A percentile compares a stretch with the other conserved stretches of the same genome.
Conservation (phyloP, 805 yeast species). For the Candida schatavii region DNA sequence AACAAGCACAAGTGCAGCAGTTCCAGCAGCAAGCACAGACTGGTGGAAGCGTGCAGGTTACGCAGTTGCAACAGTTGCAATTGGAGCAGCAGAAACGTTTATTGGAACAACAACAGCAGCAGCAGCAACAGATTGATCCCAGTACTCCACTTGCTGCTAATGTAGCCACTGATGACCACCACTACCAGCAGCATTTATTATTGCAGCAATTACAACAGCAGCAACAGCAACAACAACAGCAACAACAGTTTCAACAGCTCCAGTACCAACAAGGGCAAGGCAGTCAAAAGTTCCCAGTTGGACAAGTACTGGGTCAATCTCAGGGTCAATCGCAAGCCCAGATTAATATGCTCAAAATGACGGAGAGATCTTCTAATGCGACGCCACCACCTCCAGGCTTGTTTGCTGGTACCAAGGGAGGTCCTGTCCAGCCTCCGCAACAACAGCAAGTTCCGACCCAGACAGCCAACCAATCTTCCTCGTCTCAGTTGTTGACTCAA, state of each 20-base stretch:
- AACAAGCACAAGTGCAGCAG: slow-evolving; percentile 19
- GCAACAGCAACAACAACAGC: slow-evolving; percentile 27
- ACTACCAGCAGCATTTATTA: slow-evolving; percentile 16
- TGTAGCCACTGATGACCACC: slow-evolving; percentile 14
- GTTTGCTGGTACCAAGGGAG: slow-evolving; percentile 31
- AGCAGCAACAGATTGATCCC: slow-evolving; percentile 4
- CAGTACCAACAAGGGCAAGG: slow-evolving; percentile 19
- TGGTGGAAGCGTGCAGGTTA: slow-evolving; percentile 13
- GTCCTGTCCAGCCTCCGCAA: slow-evolving; percentile 8
- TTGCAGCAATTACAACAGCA: slow-evolving; percentile 34
- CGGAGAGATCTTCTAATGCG: slow-evolving; percentile 33
- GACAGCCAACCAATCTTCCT: slow-evolving; percentile 43
- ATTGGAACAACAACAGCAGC: slow-evolving; percentile 11
- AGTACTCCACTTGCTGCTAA: slow-evolving; percentile 10
- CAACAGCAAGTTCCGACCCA: slow-evolving; percentile 9
- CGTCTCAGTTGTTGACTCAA: slow-evolving; percentile 80
- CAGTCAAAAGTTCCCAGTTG: slow-evolving; percentile 9
- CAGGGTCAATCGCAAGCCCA: slow-evolving; percentile 16
- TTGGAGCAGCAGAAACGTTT: slow-evolving; percentile 23
- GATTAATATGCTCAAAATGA: slow-evolving; percentile 24
- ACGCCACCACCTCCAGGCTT: slow-evolving; percentile 73
- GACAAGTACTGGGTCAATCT: slow-evolving; percentile 3
- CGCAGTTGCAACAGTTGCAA: slow-evolving; percentile 31
- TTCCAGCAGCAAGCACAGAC: slow-evolving; percentile 18
- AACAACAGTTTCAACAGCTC: slow-evolving; percentile 28